Percentiles rank a stretch among this genome's conserved stretches.
Evolutionary conservation across 805 yeast species (phyloP).

Genomic region (Metschnikowia noctiluminum): DNA sequence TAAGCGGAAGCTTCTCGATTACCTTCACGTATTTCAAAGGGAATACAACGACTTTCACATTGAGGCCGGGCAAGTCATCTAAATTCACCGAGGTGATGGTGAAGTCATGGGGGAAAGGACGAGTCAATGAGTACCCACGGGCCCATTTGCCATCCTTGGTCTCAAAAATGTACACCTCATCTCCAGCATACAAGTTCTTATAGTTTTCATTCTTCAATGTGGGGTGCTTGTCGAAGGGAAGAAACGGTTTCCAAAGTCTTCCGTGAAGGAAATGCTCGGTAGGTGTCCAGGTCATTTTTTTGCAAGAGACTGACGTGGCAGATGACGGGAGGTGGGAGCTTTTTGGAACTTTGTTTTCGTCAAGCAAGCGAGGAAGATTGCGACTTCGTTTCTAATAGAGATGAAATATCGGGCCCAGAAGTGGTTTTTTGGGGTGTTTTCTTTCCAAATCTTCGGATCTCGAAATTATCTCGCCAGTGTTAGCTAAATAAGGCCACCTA

Average conservation of each 20-base stretch:
- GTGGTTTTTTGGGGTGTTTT: too few relatives aligned
- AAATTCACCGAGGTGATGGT: conserved; percentile 56
- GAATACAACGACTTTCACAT: conserved; percentile 52
- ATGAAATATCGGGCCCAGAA: too few relatives aligned
- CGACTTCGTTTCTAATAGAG: too few relatives aligned
- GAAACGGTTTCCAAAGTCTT: conserved; percentile 36
- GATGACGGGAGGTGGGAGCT: neutral
- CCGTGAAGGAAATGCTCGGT: conserved; percentile 37
- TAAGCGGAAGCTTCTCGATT: conserved; percentile 40
- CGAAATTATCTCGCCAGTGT: neutral
- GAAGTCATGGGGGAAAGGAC: conserved; percentile 70
- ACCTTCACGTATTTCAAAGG: conserved; percentile 56
- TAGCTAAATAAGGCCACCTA: too few relatives aligned
- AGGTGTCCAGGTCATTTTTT: conserved; percentile 33
- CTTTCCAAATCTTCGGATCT: neutral
- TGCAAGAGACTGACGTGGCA: neutral
- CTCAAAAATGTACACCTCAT: conserved; percentile 73
- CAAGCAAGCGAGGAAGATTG: too few relatives aligned
- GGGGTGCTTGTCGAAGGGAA: conserved; percentile 42
- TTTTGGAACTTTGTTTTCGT: too few relatives aligned
- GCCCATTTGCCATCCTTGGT: conserved; percentile 63
- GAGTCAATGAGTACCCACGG: conserved; percentile 67
- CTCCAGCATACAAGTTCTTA: conserved; percentile 67
- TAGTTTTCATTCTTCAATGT: conserved; percentile 36
- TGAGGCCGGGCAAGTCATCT: conserved; percentile 60